Conservation (phyloP, 2,329 filamentous ascomycete species). For the Ustulina deusta region DNA sequence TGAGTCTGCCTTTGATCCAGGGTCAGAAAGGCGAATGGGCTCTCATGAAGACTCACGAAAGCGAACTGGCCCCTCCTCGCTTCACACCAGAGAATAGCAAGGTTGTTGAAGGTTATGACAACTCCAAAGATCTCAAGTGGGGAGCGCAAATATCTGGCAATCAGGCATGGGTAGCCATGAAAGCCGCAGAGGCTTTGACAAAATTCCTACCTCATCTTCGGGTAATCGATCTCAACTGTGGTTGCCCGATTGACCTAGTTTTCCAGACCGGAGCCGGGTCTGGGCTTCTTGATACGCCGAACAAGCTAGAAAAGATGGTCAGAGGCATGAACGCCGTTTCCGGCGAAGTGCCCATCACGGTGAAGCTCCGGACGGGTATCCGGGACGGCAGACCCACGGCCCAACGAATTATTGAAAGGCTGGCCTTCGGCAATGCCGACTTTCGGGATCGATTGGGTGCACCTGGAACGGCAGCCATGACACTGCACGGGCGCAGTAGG, state of each 20-base stretch:
- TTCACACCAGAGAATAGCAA: constrained; percentile 65
- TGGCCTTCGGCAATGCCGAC: constrained; percentile 83
- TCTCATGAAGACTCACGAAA: constrained; percentile 89
- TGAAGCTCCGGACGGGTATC: constrained; percentile 94
- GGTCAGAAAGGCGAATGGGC: constrained; percentile 95
- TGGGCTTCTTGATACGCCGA: constrained; percentile 86
- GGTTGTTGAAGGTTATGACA: constrained; percentile 82
- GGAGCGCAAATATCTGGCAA: constrained; percentile 93
- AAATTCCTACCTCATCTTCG: constrained; percentile 84
- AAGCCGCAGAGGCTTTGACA: constrained; percentile 85
- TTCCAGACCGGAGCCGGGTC: constrained; percentile 90
- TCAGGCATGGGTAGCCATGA: constrained; percentile 90
- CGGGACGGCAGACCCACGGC: constrained; percentile 83
- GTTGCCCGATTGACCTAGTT: constrained; percentile 95
- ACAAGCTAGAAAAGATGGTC: constrained; percentile 93
- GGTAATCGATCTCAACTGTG: constrained; percentile 95
- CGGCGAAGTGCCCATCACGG: constrained; percentile 89
- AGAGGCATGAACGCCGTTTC: constrained; percentile 96
- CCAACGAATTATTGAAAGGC: constrained; percentile 81
- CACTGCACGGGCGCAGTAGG: constrained; percentile 90
- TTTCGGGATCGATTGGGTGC: constrained; percentile 76
- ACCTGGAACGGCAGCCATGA: constrained; percentile 92
- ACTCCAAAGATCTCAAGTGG: constrained; percentile 85
- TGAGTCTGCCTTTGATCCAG: constrained; percentile 89
- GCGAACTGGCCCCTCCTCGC: constrained; percentile 79